These are phyloP conservation scores for Trichophyton schoenleinii DNA, from an alignment of 2,329 filamentous ascomycete species.

Conservation along the genomic window DNA sequence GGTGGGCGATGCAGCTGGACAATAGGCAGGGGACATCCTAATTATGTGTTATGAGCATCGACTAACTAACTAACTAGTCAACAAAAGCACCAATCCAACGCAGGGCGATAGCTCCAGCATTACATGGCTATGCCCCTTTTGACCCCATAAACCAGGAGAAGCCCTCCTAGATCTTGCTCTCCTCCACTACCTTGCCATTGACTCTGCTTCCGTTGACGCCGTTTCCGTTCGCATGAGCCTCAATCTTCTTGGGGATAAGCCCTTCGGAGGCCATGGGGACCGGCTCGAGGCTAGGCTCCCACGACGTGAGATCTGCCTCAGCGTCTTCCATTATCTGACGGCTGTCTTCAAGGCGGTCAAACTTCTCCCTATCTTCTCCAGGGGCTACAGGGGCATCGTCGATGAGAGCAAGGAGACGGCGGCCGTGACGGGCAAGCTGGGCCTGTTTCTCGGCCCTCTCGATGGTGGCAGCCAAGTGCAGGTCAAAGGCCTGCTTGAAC, in stretches of 20 bases:
- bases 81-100: not conserved
- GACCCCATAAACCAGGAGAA: not conserved
- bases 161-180: not conserved
- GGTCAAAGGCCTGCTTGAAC: slow-evolving; percentile 84
- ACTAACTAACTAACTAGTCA: not conserved
- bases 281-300: slow-evolving; percentile 46
- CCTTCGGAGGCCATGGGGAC: slow-evolving; percentile 25
- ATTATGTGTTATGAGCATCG: not conserved
- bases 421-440: slow-evolving; percentile 81
- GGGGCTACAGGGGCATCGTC: slow-evolving; percentile 85
- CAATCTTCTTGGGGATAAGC: not conserved
- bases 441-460: slow-evolving; percentile 96
- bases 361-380: slow-evolving; percentile 61
- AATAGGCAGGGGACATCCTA: not conserved
- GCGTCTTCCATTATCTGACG: slow-evolving; percentile 84
- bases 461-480: slow-evolving; percentile 80
- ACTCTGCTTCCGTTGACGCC: slow-evolving; percentile 2
- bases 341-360: slow-evolving; percentile 53
- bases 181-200: not conserved
- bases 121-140: not conserved
- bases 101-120: not conserved
- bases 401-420: slow-evolving; percentile 68
- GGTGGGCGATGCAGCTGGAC: no score
- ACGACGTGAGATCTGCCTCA: slow-evolving; percentile 72
- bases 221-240: not conserved